phyloP scores from a whole-genome alignment of 2,329 filamentous ascomycete genomes.

The Fonsecaea nubica region DNA sequence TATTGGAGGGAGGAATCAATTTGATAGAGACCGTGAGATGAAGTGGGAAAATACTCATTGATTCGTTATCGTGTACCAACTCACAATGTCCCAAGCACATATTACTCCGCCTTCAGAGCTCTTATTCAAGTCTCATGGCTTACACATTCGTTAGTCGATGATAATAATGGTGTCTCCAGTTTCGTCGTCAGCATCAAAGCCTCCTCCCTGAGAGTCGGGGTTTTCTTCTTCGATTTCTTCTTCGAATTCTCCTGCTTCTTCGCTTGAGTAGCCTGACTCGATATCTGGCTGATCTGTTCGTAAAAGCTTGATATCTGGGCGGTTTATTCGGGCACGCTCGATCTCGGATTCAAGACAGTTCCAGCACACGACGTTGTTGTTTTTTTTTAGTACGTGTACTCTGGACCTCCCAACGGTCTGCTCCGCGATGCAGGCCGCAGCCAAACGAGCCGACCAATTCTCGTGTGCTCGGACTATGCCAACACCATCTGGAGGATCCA shows the following conservation, averaged over 20 bases:
- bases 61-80: no score
- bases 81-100: no score
- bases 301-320: no score
- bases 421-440: neutral
- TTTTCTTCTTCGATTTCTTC: neutral
- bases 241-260: neutral
- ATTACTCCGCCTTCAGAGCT: neutral
- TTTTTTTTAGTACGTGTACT: neutral
- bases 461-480: slow-evolving; percentile 29
- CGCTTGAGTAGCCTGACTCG: no score
- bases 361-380: neutral
- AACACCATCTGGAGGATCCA: slow-evolving; percentile 23
- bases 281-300: no score
- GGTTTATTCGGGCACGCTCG: neutral
- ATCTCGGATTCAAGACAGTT: neutral
- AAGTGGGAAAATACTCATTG: no score
- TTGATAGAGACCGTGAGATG: no score
- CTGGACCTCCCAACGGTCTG: neutral
- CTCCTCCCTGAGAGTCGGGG: neutral
- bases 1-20: no score
- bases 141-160: neutral
- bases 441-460: slow-evolving; percentile 33
- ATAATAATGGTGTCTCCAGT: neutral
- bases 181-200: neutral
- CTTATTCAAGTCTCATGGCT: neutral